These are phyloP conservation scores for Trypanosoma congolense DNA, from an alignment of 208 protist genomes.

Conservation along the genomic window DNA sequence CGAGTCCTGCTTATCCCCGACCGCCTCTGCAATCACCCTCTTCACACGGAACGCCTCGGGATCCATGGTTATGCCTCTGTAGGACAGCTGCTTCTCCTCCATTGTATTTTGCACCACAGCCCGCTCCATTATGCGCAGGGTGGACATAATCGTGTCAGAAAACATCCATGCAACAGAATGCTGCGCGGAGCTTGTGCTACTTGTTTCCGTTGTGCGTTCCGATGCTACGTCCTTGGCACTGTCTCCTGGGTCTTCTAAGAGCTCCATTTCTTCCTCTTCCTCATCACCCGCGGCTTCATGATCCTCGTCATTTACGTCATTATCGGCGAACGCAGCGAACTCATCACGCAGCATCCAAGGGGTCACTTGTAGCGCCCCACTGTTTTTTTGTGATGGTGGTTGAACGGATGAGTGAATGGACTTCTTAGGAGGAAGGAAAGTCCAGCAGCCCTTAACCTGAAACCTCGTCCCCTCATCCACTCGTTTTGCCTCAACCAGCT, in stretches of 20 bases:
- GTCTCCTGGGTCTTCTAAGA: slow-evolving; percentile 22
- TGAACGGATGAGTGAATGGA: slow-evolving; percentile 84
- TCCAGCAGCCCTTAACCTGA: slow-evolving; percentile 72
- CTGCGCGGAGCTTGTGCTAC: slow-evolving; percentile 1
- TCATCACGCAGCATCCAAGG: slow-evolving; percentile 88
- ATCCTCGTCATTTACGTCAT: slow-evolving; percentile 48
- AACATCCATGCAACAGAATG: slow-evolving; percentile 57
- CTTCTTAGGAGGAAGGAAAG: slow-evolving; percentile 74
- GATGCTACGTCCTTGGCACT: slow-evolving; percentile 26
- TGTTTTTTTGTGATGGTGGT: slow-evolving; percentile 44
- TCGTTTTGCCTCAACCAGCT: slow-evolving; percentile 46
- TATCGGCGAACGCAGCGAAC: slow-evolving; percentile 37
- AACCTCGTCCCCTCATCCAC: slow-evolving; percentile 74
- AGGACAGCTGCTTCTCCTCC: slow-evolving; percentile 81
- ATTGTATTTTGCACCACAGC: slow-evolving; percentile 88
- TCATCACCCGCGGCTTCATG: slow-evolving; percentile 20
- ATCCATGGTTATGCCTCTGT: slow-evolving; percentile 76
- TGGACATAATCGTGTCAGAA: slow-evolving; percentile 71
- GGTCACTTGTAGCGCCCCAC: slow-evolving; percentile 69
- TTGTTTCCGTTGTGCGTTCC: slow-evolving; percentile 17
- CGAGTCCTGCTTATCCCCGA: background rate
- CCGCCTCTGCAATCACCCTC: background rate
- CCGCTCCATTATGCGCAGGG: slow-evolving; percentile 85
- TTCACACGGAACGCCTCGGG: slow-evolving; percentile 16
- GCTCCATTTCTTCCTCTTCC: slow-evolving; percentile 46